These are phyloP conservation scores for Vaccinium myrtillus DNA, from an alignment of 148 eudicot genomes.

Conservation along the genomic window DNA sequence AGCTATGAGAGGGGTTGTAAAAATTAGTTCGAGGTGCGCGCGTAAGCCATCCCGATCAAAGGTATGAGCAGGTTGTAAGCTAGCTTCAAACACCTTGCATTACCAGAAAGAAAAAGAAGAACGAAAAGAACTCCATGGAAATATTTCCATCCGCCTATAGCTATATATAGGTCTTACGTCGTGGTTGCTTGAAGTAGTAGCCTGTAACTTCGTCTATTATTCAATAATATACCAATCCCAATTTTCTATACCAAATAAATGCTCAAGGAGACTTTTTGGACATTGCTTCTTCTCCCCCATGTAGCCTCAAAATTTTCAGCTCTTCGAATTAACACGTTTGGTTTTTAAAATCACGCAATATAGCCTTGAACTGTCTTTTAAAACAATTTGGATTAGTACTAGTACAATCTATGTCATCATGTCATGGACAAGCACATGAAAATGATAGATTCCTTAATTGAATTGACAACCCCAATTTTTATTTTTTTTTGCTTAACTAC, in stretches of 20 bases:
- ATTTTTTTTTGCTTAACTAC: neutral
- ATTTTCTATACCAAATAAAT: neutral
- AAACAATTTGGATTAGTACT: neutral
- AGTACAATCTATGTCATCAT: neutral
- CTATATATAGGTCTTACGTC: constrained; percentile 6
- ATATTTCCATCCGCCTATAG: neutral
- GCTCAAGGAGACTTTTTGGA: constrained; percentile 5
- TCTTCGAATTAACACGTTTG: neutral
- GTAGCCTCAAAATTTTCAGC: neutral
- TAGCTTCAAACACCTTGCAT: no score
- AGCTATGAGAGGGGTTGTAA: no score
- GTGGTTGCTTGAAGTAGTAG: constrained; percentile 17
- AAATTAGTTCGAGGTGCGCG: no score
- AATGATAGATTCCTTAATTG: neutral
- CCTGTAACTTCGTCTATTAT: constrained; percentile 1
- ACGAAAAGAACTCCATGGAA: no score
- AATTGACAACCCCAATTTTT: neutral
- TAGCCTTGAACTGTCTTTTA: neutral
- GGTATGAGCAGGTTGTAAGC: no score
- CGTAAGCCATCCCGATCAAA: rapidly evolving
- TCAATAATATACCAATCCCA: neutral
- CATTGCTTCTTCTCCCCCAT: neutral
- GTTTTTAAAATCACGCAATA: neutral
- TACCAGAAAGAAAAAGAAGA: no score
- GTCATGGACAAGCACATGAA: neutral